Percentiles rank a stretch among this genome's conserved stretches.
Evolutionary conservation across 306 rosid species (phyloP).

Genomic region (Canavalia gladiata): DNA sequence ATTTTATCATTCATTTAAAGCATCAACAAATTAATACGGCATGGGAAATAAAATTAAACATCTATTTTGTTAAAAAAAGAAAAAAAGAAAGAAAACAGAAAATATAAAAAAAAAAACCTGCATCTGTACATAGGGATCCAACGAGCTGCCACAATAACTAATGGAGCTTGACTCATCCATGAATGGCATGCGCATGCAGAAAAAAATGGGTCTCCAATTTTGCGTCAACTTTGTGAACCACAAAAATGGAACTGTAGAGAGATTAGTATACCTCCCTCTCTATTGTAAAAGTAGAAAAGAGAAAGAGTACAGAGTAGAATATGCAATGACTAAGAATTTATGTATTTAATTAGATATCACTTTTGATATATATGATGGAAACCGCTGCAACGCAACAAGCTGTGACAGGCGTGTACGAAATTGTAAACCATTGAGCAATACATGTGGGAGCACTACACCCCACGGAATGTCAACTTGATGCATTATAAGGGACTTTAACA

Average conservation of each 20-base stretch:
- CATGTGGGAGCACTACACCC: conserved; percentile 13
- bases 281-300: not conserved
- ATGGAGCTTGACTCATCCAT: conserved; percentile 49
- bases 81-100: not conserved
- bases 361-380: not conserved
- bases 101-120: not conserved
- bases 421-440: conserved; percentile 32
- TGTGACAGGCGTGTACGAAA: conserved; percentile 48
- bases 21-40: not conserved
- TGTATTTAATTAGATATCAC: not conserved
- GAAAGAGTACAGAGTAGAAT: not conserved
- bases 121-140: not conserved
- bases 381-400: not conserved
- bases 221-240: conserved; percentile 32
- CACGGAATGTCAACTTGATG: not conserved
- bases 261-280: not conserved
- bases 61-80: not conserved
- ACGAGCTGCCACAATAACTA: not conserved
- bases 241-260: not conserved
- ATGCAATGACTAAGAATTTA: not conserved
- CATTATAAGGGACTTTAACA: conserved; percentile 2
- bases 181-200: conserved; percentile 3
- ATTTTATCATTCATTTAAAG: conserved; percentile 3
- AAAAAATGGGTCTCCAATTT: conserved; percentile 11
- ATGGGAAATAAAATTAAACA: not conserved